Evolutionary conservation across 306 rosid genomes (phyloP).

Genomic region (Hippophae tibetana): DNA sequence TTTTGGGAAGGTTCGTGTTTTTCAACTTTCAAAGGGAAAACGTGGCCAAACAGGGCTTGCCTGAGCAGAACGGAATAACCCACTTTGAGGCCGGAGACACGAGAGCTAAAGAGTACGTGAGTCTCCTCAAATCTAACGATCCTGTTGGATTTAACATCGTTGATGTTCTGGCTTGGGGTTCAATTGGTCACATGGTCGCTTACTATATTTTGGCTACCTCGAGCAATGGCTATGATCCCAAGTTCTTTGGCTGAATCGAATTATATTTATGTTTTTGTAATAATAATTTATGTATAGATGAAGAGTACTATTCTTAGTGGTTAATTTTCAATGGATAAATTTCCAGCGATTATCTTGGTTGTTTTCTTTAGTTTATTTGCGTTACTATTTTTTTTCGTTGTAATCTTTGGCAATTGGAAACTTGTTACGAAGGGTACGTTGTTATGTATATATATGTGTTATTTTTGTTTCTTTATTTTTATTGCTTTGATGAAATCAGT

Average conservation of each 20-base stretch:
- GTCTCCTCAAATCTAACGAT: slow-evolving; percentile 88
- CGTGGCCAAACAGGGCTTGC: slow-evolving; percentile 85
- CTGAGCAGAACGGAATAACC: slow-evolving; percentile 83
- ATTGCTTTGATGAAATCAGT: too few species aligned
- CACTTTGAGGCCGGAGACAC: slow-evolving; percentile 92
- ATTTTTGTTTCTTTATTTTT: too few species aligned
- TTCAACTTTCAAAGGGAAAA: slow-evolving; percentile 98
- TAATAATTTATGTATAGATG: not conserved
- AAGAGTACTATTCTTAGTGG: too few species aligned
- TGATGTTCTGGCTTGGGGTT: slow-evolving; percentile 96
- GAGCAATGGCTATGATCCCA: slow-evolving; percentile 92
- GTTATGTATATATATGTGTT: too few species aligned
- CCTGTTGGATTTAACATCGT: slow-evolving; percentile 95
- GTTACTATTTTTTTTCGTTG: too few species aligned
- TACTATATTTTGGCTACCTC: slow-evolving; percentile 89
- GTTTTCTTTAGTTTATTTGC: too few species aligned
- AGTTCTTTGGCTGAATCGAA: slow-evolving; percentile 44
- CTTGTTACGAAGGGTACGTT: too few species aligned
- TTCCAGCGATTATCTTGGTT: too few species aligned
- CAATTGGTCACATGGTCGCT: slow-evolving; percentile 84
- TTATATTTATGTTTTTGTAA: not conserved
- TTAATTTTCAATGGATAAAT: too few species aligned
- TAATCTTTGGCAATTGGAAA: too few species aligned
- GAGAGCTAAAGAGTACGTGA: slow-evolving; percentile 85
- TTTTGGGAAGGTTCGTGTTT: slow-evolving; percentile 90